phyloP scores from a whole-genome alignment of 345 rosid genomes.

The Hypericum perforatum region DNA sequence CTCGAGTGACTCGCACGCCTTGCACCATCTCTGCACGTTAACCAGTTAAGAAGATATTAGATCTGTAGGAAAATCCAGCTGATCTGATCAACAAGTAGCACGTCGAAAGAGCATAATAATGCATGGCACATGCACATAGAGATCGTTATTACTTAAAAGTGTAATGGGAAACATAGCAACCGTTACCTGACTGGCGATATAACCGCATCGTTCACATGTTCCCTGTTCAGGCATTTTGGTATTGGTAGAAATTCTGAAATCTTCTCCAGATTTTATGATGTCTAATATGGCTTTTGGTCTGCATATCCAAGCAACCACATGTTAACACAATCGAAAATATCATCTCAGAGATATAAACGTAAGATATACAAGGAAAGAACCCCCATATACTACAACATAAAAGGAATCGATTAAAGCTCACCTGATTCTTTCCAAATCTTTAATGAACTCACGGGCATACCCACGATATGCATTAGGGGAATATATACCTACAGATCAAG shows the following conservation, averaged over 20 bases:
- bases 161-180: constrained; percentile 6
- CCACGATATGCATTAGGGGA: constrained; percentile 97
- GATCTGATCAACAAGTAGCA: not conserved
- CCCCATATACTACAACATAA: not conserved
- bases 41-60: not conserved
- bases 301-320: constrained; percentile 14
- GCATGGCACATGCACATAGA: not conserved
- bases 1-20: constrained; percentile 86
- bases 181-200: constrained; percentile 88
- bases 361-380: not conserved
- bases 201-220: constrained; percentile 82
- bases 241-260: constrained; percentile 66
- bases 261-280: constrained; percentile 79
- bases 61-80: not conserved
- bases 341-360: not conserved
- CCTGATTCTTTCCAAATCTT: constrained; percentile 93
- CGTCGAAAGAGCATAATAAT: not conserved
- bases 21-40: constrained; percentile 68
- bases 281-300: constrained; percentile 90
- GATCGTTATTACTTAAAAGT: not conserved
- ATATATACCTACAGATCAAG: constrained; percentile 52
- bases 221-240: constrained; percentile 98
- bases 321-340: not conserved
- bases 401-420: constrained; percentile 7
- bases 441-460: constrained; percentile 92